These are phyloP conservation scores for Peronospora tabacina DNA, from an alignment of 352 stramenopile species.

Conservation along the genomic window DNA sequence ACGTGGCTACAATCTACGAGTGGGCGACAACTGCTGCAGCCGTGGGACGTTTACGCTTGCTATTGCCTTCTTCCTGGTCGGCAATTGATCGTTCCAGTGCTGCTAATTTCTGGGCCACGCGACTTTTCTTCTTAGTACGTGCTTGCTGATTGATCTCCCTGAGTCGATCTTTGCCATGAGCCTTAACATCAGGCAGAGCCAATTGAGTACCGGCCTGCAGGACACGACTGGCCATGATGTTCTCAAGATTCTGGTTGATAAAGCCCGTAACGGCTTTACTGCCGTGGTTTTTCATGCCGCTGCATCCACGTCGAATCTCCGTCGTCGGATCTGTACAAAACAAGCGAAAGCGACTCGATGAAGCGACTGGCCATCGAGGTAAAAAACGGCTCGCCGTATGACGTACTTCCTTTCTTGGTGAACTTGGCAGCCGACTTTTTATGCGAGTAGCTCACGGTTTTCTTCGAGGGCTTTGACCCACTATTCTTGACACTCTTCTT, in stretches of 20 bases:
- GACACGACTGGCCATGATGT: constrained; percentile 81
- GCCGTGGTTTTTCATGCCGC: constrained; percentile 68
- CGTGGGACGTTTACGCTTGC: constrained; percentile 37
- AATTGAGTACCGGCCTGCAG: constrained; percentile 60
- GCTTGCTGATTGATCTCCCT: constrained; percentile 79
- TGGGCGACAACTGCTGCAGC: constrained; percentile 32
- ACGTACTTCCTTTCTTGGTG: constrained; percentile 85
- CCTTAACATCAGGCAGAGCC: constrained; percentile 54
- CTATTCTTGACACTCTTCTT: constrained; percentile 72
- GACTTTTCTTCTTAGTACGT: constrained; percentile 82
- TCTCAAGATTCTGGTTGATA: constrained; percentile 86
- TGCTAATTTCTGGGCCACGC: constrained; percentile 74
- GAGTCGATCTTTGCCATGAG: constrained; percentile 68
- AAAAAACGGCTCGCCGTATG: too few relatives aligned
- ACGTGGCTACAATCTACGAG: constrained; percentile 16
- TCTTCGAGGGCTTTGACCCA: constrained; percentile 60
- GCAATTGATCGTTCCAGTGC: constrained; percentile 73
- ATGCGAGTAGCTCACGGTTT: constrained; percentile 61
- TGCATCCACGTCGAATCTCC: constrained; percentile 65
- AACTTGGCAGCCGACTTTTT: constrained; percentile 80
- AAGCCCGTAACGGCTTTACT: constrained; percentile 69
- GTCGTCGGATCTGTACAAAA: constrained; percentile 55
- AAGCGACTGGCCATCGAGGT: neutral
- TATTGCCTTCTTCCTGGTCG: constrained; percentile 60
- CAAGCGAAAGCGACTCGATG: neutral